Base-by-base conservation (phyloP, 2,329 filamentous ascomycete species). In the Epichloe sibirici region DNA sequence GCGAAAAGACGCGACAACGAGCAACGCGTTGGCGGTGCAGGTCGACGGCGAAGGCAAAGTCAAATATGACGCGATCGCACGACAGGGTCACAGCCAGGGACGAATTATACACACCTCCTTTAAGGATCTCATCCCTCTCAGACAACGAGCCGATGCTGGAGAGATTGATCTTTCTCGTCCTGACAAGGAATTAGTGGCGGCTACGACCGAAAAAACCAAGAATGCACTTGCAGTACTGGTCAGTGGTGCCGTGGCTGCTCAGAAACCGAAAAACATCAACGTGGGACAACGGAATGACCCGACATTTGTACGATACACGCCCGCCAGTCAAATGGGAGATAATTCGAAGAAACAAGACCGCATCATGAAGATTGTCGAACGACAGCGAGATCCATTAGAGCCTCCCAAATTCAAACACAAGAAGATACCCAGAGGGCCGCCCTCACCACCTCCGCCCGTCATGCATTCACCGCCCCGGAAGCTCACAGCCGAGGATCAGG, bases 341-440 rank as follows among this genome's bases (percentile, higher is more conserved):
- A 76, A 90, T 66, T 82, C 80, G 40, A 85, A 84, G 68, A 95
- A 95, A 72, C 88, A 90, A 62, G 90, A 97, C 63, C 84, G 93
- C 13, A 95, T 98, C 58, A 94, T 98, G 81, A 97, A 97, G 75
- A 97, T 98, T 69, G 89, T 96, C 39, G 89, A 96, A 68, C 79
- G 89, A 52, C 91, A 97, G 67, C 79, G 85, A 59, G 93, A 98
- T 69, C 93, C 93, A 0, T 87, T 96, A 85, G 91, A 96, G 65
- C 93, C 93, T 1, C 91, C 93, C 2, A 97, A 96, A 64, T 96
- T 97, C 74, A 97, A 97, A 71, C 89, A 96, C 73, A 97, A 97
- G 76, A 95, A 96, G 72, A 95, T 98, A 53, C 91, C 91, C 9
- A 81, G 89, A 61, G 90, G 91, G 38, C 90, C 93, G 9, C 90